Percentiles rank a stretch among this genome's conserved stretches.
These are phyloP conservation scores for Trichoderma guizhouense DNA, from an alignment of 2,329 filamentous ascomycete species.

Conservation along the genomic window DNA sequence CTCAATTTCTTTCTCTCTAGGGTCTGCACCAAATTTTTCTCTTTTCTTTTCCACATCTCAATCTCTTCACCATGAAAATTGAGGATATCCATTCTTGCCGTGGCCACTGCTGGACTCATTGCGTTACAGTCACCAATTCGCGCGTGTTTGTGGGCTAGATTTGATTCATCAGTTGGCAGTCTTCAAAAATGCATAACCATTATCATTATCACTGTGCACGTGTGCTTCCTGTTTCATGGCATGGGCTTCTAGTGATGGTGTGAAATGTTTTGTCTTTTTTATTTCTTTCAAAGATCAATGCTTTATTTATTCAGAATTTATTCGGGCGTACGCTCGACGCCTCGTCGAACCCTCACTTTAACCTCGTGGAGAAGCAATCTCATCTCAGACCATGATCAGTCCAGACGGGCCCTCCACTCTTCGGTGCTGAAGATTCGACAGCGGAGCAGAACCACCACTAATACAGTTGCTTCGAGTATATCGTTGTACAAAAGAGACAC, in stretches of 20 bases:
- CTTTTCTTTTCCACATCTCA: neutral
- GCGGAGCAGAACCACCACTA: constrained; percentile 60
- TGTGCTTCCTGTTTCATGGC: constrained; percentile 1
- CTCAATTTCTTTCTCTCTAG: constrained; percentile 13
- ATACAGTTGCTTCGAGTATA: constrained; percentile 38
- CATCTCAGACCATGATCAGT: constrained; percentile 25
- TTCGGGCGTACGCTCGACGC: constrained; percentile 60
- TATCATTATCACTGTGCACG: constrained; percentile 9
- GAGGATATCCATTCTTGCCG: neutral
- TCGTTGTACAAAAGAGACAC: constrained; percentile 51
- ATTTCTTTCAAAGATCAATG: constrained; percentile 21
- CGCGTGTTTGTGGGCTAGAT: neutral
- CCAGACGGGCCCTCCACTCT: constrained; percentile 53
- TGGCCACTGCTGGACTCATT: neutral
- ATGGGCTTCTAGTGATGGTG: constrained; percentile 10
- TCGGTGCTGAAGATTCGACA: constrained; percentile 62
- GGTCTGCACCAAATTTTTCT: constrained; percentile 19
- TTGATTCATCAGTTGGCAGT: neutral
- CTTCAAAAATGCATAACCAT: constrained; percentile 1
- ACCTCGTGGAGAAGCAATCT: constrained; percentile 60
- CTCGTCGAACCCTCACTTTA: constrained; percentile 63
- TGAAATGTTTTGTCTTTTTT: neutral
- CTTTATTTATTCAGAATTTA: constrained; percentile 38
- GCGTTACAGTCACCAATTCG: neutral
- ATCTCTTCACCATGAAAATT: neutral